Evolutionary conservation across 2,329 filamentous ascomycete species (phyloP).

Genomic region (Penicillium concentricum): DNA sequence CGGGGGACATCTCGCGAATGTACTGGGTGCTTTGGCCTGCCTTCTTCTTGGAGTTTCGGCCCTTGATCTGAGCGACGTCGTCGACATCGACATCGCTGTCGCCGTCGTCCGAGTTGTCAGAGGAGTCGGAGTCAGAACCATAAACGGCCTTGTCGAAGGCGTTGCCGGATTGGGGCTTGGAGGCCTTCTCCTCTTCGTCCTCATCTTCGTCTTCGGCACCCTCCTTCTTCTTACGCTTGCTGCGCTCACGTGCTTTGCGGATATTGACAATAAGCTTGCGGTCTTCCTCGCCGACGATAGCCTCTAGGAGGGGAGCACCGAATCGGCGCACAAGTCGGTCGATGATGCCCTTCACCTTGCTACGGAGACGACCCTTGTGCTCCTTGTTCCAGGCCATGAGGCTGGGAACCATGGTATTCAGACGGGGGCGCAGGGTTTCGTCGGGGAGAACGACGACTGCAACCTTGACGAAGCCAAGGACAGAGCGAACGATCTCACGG

Average conservation of each 20-base stretch:
- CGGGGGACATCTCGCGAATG: slow-evolving; percentile 77
- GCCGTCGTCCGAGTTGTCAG: slow-evolving; percentile 65
- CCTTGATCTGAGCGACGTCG: slow-evolving; percentile 33
- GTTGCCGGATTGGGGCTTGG: slow-evolving; percentile 68
- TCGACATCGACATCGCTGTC: slow-evolving; percentile 44
- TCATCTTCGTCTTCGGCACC: slow-evolving; percentile 59
- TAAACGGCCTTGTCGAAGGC: slow-evolving; percentile 97
- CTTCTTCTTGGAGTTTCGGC: slow-evolving; percentile 45
- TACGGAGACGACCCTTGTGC: slow-evolving; percentile 94
- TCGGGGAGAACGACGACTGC: slow-evolving; percentile 82
- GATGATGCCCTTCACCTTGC: slow-evolving; percentile 96
- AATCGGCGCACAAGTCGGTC: slow-evolving; percentile 93
- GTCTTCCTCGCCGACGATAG: slow-evolving; percentile 78
- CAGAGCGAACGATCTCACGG: slow-evolving; percentile 91
- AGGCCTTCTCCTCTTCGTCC: slow-evolving; percentile 49
- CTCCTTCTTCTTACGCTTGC: slow-evolving; percentile 82
- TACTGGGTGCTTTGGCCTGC: slow-evolving; percentile 65
- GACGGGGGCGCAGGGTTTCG: slow-evolving; percentile 73
- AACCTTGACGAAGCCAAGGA: slow-evolving; percentile 95
- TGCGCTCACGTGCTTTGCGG: slow-evolving; percentile 87
- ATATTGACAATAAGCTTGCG: slow-evolving; percentile 91
- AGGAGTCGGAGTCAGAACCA: slow-evolving; percentile 63
- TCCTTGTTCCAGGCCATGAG: slow-evolving; percentile 96
- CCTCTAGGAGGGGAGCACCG: slow-evolving; percentile 76
- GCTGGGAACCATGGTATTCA: slow-evolving; percentile 78